Percentiles rank a stretch among this genome's conserved stretches.
Conservation (phyloP, 2,329 filamentous ascomycete species). For the Arthrobotrys sinensis region DNA sequence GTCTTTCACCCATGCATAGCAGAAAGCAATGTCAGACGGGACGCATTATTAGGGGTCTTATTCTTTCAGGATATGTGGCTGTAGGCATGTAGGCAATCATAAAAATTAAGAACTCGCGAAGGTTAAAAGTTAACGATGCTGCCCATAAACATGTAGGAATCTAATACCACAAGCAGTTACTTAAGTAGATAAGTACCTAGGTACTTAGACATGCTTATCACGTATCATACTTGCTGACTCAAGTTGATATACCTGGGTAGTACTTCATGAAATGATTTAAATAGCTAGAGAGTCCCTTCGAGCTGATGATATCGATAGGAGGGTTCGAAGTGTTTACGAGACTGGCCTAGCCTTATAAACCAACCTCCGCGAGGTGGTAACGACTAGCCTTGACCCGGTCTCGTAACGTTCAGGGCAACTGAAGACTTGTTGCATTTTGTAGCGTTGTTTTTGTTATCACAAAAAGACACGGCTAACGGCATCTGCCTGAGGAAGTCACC, state of each 20-base stretch:
- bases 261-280: background rate
- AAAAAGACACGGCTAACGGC: constrained; percentile 10
- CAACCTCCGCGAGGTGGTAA: no score
- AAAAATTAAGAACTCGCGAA: background rate
- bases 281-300: no score
- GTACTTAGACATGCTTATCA: no score
- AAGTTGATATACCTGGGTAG: background rate
- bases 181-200: no score
- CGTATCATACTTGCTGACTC: no score
- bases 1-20: constrained; percentile 16
- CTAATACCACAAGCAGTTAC: no score
- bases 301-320: no score
- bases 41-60: background rate
- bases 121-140: no score
- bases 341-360: no score
- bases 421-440: constrained; percentile 3
- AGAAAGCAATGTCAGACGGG: constrained; percentile 15
- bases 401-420: background rate
- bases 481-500: background rate
- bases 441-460: background rate
- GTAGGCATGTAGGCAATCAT: background rate
- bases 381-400: background rate
- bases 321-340: no score
- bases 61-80: background rate
- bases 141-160: background rate